These are phyloP conservation scores for Malus sieversii DNA, from an alignment of 306 rosid species.

Conservation along the genomic window DNA sequence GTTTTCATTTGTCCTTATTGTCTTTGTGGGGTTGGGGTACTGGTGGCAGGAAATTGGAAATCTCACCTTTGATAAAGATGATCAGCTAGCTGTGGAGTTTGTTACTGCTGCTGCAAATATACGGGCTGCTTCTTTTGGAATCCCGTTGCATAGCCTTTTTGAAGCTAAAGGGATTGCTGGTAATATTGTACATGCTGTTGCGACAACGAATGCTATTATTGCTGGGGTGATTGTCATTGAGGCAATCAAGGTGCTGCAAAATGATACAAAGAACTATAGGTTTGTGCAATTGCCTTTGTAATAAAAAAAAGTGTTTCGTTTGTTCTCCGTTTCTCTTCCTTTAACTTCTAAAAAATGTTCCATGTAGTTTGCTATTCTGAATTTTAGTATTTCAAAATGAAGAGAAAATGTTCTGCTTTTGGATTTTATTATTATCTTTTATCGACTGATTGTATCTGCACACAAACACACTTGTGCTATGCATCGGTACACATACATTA, in stretches of 20 bases:
- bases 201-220: constrained; percentile 90
- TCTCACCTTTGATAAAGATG: constrained; percentile 93
- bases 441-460: background rate
- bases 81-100: constrained; percentile 94
- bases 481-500: background rate
- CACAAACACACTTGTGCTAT: background rate
- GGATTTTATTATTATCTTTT: background rate
- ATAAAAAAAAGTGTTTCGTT: background rate
- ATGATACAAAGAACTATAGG: constrained; percentile 65
- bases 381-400: background rate
- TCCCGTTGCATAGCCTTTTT: constrained; percentile 89
- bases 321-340: background rate
- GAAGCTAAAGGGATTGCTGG: constrained; percentile 99
- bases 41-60: constrained; percentile 77
- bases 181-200: constrained; percentile 97
- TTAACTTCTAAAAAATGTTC: background rate
- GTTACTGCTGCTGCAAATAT: constrained; percentile 97
- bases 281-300: constrained; percentile 25
- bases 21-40: background rate
- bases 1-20: background rate
- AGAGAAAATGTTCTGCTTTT: background rate
- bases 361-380: background rate
- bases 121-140: constrained; percentile 86
- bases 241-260: constrained; percentile 89
- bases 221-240: constrained; percentile 98